Percentiles rank a stretch among this genome's conserved stretches.
phyloP scores from a whole-genome alignment of 768 basidiomycete species.

The Chalciporus chontae region DNA sequence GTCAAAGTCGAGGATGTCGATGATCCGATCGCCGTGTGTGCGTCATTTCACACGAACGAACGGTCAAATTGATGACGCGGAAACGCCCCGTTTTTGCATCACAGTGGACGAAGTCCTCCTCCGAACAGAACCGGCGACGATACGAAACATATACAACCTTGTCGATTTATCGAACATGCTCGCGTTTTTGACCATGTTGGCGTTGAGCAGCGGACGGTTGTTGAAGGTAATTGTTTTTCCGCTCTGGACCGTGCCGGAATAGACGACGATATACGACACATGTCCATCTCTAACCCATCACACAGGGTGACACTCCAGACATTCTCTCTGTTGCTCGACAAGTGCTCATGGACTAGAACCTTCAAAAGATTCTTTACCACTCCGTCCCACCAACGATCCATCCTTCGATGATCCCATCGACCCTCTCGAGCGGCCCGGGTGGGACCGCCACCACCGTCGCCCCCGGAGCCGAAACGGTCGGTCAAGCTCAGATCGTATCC shows the following conservation, averaged over 20 bases:
- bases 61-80: no score
- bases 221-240: slow-evolving; percentile 56
- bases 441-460: slow-evolving; percentile 42
- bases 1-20: slow-evolving; percentile 87
- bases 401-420: slow-evolving; percentile 66
- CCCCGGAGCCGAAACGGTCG: slow-evolving; percentile 75
- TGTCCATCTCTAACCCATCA: no score
- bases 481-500: slow-evolving; percentile 74
- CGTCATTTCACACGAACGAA: no score
- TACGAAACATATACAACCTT: slow-evolving; percentile 84
- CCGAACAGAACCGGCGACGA: slow-evolving; percentile 64
- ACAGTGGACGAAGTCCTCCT: slow-evolving; percentile 83
- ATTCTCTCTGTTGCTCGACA: slow-evolving; percentile 76
- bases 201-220: slow-evolving; percentile 79
- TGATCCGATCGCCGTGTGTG: slow-evolving; percentile 87
- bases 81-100: neutral
- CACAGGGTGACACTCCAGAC: slow-evolving; percentile 88
- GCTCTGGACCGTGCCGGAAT: neutral
- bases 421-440: slow-evolving; percentile 30
- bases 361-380: slow-evolving; percentile 91
- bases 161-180: slow-evolving; percentile 68
- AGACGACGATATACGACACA: no score
- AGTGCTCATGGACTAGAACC: slow-evolving; percentile 90
- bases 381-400: slow-evolving; percentile 76
- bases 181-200: slow-evolving; percentile 89